A percentile compares a stretch with the other conserved stretches of the same genome.
Evolutionary conservation across 2,329 filamentous ascomycete genomes (phyloP).

Genomic region (Alternaria sp.): DNA sequence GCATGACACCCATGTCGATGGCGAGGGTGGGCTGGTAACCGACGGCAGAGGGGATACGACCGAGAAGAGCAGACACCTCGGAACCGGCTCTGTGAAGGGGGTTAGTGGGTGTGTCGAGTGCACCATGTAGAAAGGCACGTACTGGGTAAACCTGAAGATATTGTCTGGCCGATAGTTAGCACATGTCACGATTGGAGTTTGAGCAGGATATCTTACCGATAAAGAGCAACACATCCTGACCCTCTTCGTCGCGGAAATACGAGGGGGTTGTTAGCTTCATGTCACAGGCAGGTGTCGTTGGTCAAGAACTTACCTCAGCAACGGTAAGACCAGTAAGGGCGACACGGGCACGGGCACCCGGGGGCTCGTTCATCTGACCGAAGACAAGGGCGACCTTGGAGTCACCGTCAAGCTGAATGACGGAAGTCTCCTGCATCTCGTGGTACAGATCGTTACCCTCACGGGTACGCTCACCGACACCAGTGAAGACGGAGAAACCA

Average conservation of each 20-base stretch:
- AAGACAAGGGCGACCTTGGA: conserved; percentile 99
- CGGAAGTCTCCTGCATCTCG: conserved; percentile 99
- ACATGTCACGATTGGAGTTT: no score
- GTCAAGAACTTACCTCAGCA: background rate
- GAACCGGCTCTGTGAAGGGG: conserved; percentile 83
- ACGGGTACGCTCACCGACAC: conserved; percentile 99
- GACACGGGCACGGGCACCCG: conserved; percentile 99
- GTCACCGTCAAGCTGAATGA: conserved; percentile 99
- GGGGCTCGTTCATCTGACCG: conserved; percentile 99
- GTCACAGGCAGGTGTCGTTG: background rate
- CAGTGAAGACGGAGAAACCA: conserved; percentile 99
- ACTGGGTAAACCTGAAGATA: no score
- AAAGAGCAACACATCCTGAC: conserved; percentile 98
- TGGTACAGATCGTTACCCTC: conserved; percentile 99
- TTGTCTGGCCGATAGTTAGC: conserved; percentile 64
- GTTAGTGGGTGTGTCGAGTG: no score
- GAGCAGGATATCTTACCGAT: conserved; percentile 61
- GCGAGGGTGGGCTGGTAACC: conserved; percentile 73
- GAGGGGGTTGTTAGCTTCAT: conserved; percentile 62
- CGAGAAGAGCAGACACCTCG: conserved; percentile 98
- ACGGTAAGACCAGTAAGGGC: conserved; percentile 78
- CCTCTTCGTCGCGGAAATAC: conserved; percentile 83
- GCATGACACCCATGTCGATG: conserved; percentile 63
- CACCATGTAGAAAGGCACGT: no score
- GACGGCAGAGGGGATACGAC: conserved; percentile 99